Evolutionary conservation across 2,329 filamentous ascomycete genomes (phyloP).

Genomic region (Xylaria sp.): DNA sequence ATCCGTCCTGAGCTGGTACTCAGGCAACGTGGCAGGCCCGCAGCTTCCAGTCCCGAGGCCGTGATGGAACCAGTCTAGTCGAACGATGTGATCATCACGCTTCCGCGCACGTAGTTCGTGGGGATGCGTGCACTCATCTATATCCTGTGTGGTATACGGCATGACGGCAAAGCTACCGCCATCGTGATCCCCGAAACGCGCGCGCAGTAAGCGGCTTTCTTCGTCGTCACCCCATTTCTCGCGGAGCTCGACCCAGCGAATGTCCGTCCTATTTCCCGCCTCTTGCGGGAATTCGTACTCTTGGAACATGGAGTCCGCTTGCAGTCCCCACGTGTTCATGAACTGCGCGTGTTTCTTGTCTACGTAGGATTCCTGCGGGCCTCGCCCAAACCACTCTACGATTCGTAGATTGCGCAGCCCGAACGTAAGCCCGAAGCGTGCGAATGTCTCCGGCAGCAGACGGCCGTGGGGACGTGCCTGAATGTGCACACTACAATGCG

Average conservation of each 20-base stretch:
- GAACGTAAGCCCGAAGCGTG: constrained; percentile 70
- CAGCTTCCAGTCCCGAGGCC: constrained; percentile 71
- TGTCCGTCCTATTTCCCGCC: constrained; percentile 71
- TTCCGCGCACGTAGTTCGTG: constrained; percentile 64
- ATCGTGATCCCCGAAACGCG: constrained; percentile 57
- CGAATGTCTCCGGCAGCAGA: constrained; percentile 66
- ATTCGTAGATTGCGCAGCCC: constrained; percentile 53
- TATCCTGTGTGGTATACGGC: constrained; percentile 64
- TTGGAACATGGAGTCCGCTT: constrained; percentile 63
- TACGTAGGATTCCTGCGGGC: constrained; percentile 72
- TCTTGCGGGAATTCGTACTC: constrained; percentile 77
- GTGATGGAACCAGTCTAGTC: constrained; percentile 70
- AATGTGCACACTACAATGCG: constrained; percentile 61
- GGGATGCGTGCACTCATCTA: constrained; percentile 67
- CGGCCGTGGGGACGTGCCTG: constrained; percentile 59
- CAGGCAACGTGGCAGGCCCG: constrained; percentile 64
- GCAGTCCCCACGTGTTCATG: constrained; percentile 62
- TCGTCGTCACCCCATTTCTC: constrained; percentile 47
- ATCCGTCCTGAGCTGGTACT: constrained; percentile 58
- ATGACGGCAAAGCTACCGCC: constrained; percentile 66
- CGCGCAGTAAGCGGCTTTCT: constrained; percentile 53
- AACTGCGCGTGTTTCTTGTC: constrained; percentile 72
- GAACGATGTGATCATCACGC: constrained; percentile 63
- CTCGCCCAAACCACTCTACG: constrained; percentile 73
- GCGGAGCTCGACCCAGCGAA: constrained; percentile 65